Evolutionary conservation across 371 early-diverging fungal genomes (phyloP).

Genomic region (Lichtheimia ornata): DNA sequence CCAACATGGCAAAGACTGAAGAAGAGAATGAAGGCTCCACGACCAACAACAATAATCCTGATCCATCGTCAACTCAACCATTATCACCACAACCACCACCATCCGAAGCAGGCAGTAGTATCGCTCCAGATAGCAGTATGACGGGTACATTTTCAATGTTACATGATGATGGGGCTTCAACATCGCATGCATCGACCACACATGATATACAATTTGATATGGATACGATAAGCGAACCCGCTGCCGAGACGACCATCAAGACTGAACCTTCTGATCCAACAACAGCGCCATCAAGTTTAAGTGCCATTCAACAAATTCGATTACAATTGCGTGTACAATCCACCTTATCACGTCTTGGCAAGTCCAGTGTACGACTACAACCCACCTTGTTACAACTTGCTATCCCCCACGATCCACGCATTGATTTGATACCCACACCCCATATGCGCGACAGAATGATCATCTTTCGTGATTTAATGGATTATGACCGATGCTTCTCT

Average conservation of each 20-base stretch:
- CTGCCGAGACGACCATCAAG: neutral
- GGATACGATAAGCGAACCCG: neutral
- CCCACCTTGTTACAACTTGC: conserved; percentile 46
- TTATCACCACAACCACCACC: neutral
- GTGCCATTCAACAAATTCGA: conserved; percentile 47
- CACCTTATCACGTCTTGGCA: conserved; percentile 22
- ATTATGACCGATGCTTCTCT: conserved; percentile 58
- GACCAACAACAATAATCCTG: neutral
- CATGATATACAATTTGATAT: neutral
- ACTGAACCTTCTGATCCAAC: neutral
- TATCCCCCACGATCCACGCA: conserved; percentile 61
- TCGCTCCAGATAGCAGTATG: neutral
- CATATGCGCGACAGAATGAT: conserved; percentile 66
- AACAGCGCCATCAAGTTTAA: conserved; percentile 19
- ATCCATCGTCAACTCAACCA: neutral
- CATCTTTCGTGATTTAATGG: conserved; percentile 53
- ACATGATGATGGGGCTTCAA: neutral
- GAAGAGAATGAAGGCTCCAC: neutral
- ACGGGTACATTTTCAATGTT: neutral
- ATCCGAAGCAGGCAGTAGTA: neutral
- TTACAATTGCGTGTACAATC: conserved; percentile 43
- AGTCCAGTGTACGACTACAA: conserved; percentile 28
- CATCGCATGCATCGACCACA: neutral
- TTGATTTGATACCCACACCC: conserved; percentile 59
- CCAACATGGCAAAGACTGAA: conserved; percentile 5